Evolutionary conservation across 2,329 filamentous ascomycete genomes (phyloP).

Genomic region (Trichoderma afroharzianum): DNA sequence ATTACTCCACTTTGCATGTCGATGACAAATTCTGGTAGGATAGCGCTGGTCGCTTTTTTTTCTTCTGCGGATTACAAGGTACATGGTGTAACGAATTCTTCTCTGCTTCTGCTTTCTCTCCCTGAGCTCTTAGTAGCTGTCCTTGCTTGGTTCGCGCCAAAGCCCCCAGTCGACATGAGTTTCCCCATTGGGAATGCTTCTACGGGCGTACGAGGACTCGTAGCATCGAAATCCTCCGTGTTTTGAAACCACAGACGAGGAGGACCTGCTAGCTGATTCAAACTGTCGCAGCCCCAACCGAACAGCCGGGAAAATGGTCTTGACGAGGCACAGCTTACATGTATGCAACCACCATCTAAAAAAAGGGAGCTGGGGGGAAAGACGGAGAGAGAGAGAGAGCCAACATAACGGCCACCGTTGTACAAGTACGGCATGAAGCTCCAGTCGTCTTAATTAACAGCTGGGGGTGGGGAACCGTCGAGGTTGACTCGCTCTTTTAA

Average conservation of each 20-base stretch:
- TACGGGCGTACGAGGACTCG: background rate
- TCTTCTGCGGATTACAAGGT: background rate
- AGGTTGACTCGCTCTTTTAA: conserved; percentile 5
- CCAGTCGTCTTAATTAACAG: background rate
- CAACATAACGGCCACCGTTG: background rate
- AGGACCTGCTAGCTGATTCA: conserved; percentile 1
- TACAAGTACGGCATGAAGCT: background rate
- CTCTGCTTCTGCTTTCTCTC: background rate
- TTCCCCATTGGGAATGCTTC: background rate
- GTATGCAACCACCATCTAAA: background rate
- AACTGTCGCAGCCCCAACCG: conserved; percentile 13
- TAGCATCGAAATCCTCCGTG: background rate
- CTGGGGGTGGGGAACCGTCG: background rate
- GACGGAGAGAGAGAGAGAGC: background rate
- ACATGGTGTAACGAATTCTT: background rate
- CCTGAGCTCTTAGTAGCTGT: background rate
- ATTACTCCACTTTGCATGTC: background rate
- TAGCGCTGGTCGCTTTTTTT: background rate
- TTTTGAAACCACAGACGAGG: conserved; percentile 3
- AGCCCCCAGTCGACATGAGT: background rate
- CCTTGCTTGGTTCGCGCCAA: background rate
- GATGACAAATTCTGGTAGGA: background rate
- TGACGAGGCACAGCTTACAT: background rate
- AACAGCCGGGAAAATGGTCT: background rate
- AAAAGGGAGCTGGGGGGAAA: background rate